phyloP scores from a whole-genome alignment of 441 rosid species.

The Brassica balearica region DNA sequence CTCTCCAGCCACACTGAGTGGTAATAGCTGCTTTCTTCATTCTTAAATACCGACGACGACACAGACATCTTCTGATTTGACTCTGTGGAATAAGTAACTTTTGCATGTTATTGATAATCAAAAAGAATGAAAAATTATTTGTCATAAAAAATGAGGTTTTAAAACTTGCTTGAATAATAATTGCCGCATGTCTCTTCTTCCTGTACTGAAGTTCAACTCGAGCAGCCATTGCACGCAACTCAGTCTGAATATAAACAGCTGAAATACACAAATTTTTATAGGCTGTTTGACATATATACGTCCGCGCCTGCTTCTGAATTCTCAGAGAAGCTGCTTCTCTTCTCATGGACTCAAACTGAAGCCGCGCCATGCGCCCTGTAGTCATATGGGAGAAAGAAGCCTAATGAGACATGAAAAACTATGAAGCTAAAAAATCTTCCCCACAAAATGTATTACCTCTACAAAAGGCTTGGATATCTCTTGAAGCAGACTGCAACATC shows the following conservation, averaged over 20 bases:
- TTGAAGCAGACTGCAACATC: slow-evolving; percentile 62
- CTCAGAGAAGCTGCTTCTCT: slow-evolving; percentile 76
- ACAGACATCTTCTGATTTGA: slow-evolving; percentile 65
- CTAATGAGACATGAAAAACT: slow-evolving; percentile 12
- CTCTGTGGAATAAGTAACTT: slow-evolving; percentile 58
- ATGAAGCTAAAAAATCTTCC: slow-evolving; percentile 28
- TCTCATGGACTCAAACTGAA: slow-evolving; percentile 64
- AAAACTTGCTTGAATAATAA: slow-evolving; percentile 71
- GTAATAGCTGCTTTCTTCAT: slow-evolving; percentile 69
- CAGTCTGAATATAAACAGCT: slow-evolving; percentile 75
- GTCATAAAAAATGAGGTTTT: slow-evolving; percentile 22
- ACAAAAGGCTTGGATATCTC: slow-evolving; percentile 68
- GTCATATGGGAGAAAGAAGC: slow-evolving; percentile 38
- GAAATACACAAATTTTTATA: slow-evolving; percentile 58
- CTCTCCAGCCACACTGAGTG: slow-evolving; percentile 85
- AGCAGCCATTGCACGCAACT: slow-evolving; percentile 80
- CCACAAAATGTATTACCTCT: slow-evolving; percentile 66
- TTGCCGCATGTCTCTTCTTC: slow-evolving; percentile 68
- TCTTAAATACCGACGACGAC: slow-evolving; percentile 52
- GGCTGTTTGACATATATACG: slow-evolving; percentile 58
- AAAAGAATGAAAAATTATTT: slow-evolving; percentile 21
- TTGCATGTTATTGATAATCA: slow-evolving; percentile 27
- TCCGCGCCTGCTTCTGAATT: slow-evolving; percentile 77
- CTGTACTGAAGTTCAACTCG: slow-evolving; percentile 56
- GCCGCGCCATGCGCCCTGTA: slow-evolving; percentile 71